Conservation (phyloP, 2,329 filamentous ascomycete species). For the Trichoderma sp. region DNA sequence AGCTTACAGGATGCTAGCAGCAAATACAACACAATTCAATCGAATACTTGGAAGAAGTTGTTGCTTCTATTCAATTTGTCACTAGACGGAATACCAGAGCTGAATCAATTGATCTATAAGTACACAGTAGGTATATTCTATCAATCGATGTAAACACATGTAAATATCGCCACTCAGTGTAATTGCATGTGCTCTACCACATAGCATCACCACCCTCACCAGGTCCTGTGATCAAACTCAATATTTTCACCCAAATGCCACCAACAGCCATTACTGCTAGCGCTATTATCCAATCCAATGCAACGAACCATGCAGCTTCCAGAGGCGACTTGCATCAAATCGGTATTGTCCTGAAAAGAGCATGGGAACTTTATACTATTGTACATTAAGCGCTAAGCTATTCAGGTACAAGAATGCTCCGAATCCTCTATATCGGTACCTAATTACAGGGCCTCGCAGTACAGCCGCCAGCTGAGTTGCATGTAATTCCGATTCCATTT, state of each 20-base stretch:
- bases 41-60: neutral
- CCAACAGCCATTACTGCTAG: too few relatives aligned
- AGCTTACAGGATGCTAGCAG: accelerated
- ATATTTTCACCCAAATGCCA: too few relatives aligned
- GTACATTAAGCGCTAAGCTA: neutral
- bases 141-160: too few relatives aligned
- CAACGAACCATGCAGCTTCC: neutral
- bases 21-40: neutral
- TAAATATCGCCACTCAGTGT: neutral
- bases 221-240: too few relatives aligned
- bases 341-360: neutral
- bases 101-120: too few relatives aligned
- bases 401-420: neutral
- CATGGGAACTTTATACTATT: too few relatives aligned
- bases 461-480: too few relatives aligned
- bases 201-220: neutral
- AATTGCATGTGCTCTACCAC: neutral
- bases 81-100: neutral
- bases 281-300: too few relatives aligned
- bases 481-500: too few relatives aligned
- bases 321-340: neutral
- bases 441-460: neutral
- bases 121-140: too few relatives aligned
- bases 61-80: neutral
- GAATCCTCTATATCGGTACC: neutral